Percentiles rank a stretch among this genome's conserved stretches.
phyloP scores from a whole-genome alignment of 169 alveolate species.

The Plasmodium relictum region DNA sequence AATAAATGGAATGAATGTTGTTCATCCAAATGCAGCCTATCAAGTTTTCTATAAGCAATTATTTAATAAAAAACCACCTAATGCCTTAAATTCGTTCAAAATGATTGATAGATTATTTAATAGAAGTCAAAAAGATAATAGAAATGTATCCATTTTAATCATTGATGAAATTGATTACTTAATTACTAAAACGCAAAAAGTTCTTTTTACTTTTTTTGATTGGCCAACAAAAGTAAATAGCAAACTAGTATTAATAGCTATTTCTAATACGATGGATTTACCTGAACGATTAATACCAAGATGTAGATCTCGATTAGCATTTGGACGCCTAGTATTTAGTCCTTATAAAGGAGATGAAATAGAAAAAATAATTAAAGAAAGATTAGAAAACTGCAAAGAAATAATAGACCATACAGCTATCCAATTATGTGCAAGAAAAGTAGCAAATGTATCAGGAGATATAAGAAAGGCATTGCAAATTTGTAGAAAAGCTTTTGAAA shows the following conservation, averaged over 20 bases:
- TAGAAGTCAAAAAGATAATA: slow-evolving; percentile 29
- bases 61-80: slow-evolving; percentile 51
- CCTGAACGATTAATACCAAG: slow-evolving; percentile 87
- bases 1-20: slow-evolving; percentile 85
- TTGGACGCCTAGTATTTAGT: slow-evolving; percentile 86
- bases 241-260: slow-evolving; percentile 87
- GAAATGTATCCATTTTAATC: slow-evolving; percentile 77
- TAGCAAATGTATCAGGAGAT: slow-evolving; percentile 88
- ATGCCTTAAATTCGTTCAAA: slow-evolving; percentile 66
- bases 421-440: slow-evolving; percentile 88
- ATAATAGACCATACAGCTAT: slow-evolving; percentile 81
- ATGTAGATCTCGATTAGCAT: slow-evolving; percentile 86
- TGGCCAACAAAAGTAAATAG: slow-evolving; percentile 88
- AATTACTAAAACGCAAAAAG: slow-evolving; percentile 86
- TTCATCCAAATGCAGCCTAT: slow-evolving; percentile 85
- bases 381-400: slow-evolving; percentile 62
- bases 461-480: slow-evolving; percentile 88
- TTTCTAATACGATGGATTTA: slow-evolving; percentile 90
- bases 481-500: slow-evolving; percentile 83
- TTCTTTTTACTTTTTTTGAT: slow-evolving; percentile 90
- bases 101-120: slow-evolving; percentile 57
- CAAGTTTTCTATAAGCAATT: slow-evolving; percentile 80
- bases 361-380: slow-evolving; percentile 80
- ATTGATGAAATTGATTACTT: slow-evolving; percentile 87
- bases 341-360: slow-evolving; percentile 89